Evolutionary conservation across 352 stramenopile genomes (phyloP), one percentile per base, ranked within the genome.

Genomic region (Plasmopara muralis): DNA sequence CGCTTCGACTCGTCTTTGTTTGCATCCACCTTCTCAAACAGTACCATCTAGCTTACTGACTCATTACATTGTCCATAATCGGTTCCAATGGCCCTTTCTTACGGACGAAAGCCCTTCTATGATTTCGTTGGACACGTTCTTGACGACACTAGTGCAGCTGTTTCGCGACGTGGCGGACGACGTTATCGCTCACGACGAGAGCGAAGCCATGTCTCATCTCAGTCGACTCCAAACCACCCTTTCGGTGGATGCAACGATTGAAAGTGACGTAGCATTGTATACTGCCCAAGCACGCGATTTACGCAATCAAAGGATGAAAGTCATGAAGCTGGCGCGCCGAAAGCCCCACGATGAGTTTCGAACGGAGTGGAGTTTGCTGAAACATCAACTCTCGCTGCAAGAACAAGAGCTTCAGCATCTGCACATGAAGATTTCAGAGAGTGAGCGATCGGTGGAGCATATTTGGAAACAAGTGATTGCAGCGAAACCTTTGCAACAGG

Each of bases 151-250:
- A 20, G 57, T 92, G 2, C 51, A 84, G 20, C 30, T 64, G 0
- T 88, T 89, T 34, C 58, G 68, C 15, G 58, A 72, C 12, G 57
- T 93, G 4, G 55, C 72, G 4, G 77, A 89, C 45, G 79, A 93
- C 39, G 88, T 90, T 35, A 58, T 87, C 9, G n/a, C n/a, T n/a
- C n/a, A n/a, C n/a, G 82, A 93, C 31, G 79, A 93, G 43, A 79
- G 20, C 20, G 78, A 89, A 43, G 87, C 76, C 7, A 45, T 92
- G n/a, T 70, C 63, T 2, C 77, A 62, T 43, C 46, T 92, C 14
- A 66, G 87, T 33, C 76, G 81, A 10, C 57, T 92, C 37, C 75
- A 75, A 56, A 74, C 89, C 25, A 89, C 81, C 2, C 87, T 89
- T 29, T 59, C 66, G 8, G 68, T 68, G 28, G 78, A 92, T 25